Evolutionary conservation across 2,329 filamentous ascomycete genomes (phyloP).

Genomic region (Myriosclerotinia curreyana): DNA sequence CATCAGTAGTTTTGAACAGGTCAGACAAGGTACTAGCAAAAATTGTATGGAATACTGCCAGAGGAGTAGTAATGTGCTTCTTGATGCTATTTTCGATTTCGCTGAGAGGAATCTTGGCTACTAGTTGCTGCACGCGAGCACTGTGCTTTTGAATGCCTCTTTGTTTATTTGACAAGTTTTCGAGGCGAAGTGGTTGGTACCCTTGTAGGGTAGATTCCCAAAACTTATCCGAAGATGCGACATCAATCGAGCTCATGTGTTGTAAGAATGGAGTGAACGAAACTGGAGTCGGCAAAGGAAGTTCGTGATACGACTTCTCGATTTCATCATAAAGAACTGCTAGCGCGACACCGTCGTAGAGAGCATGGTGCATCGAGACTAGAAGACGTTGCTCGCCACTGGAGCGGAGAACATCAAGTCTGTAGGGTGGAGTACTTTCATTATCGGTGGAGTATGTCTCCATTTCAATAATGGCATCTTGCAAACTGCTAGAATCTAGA

Average conservation of each 20-base stretch:
- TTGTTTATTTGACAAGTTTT: neutral
- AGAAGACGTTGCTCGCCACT: conserved; percentile 26
- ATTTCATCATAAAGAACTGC: conserved; percentile 66
- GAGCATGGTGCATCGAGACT: conserved; percentile 65
- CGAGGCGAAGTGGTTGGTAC: conserved; percentile 44
- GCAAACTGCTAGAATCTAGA: conserved; percentile 7
- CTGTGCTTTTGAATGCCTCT: neutral
- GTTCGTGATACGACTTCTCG: conserved; percentile 53
- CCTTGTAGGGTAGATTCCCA: conserved; percentile 59
- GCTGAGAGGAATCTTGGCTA: conserved; percentile 26
- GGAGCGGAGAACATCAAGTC: conserved; percentile 26
- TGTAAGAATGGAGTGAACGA: conserved; percentile 63
- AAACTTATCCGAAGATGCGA: conserved; percentile 55
- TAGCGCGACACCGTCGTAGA: conserved; percentile 84
- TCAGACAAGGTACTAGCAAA: conserved; percentile 66
- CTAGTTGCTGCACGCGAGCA: conserved; percentile 25
- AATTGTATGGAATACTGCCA: conserved; percentile 67
- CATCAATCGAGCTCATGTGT: conserved; percentile 51
- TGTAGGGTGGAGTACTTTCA: conserved; percentile 34
- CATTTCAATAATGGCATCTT: conserved; percentile 5
- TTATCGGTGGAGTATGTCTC: neutral
- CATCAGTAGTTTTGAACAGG: conserved; percentile 55
- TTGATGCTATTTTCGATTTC: conserved; percentile 50
- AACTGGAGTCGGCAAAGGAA: conserved; percentile 48
- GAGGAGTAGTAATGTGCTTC: conserved; percentile 56